Conservation (phyloP, 768 basidiomycete genomes). For the Boletus vermiculosoides region DNA sequence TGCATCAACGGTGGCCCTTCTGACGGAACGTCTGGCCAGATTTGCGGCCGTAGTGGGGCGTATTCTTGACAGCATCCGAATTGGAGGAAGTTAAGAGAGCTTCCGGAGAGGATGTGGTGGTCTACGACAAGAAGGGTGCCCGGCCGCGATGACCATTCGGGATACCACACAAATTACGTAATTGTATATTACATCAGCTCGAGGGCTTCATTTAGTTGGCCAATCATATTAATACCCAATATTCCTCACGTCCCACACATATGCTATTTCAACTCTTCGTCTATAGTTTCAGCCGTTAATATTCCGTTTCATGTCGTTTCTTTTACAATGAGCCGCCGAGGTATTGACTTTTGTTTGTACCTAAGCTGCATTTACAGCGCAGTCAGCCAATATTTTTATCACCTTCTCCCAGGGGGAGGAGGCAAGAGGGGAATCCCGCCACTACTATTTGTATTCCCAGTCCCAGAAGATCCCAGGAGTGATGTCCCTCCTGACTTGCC, state of each 20-base stretch:
- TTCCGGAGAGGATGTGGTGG: constrained; percentile 13
- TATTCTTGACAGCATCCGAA: constrained; percentile 57
- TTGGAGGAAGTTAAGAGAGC: not conserved
- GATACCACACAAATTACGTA: constrained; percentile 17
- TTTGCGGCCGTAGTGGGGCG: constrained; percentile 39
- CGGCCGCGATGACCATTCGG: constrained; percentile 5
- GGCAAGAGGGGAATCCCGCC: constrained; percentile 70
- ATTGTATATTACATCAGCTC: constrained; percentile 18
- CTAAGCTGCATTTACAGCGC: not conserved
- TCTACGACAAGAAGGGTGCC: constrained; percentile 5
- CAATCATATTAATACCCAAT: too few relatives aligned
- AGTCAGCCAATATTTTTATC: constrained; percentile 6
- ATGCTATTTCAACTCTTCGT: too few relatives aligned
- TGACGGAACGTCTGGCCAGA: constrained; percentile 26
- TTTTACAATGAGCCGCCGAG: too few relatives aligned
- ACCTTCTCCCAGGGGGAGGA: constrained; percentile 70
- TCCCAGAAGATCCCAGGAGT: constrained; percentile 38
- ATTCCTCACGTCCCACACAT: too few relatives aligned
- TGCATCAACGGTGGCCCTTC: constrained; percentile 23
- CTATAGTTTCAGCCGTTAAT: not conserved
- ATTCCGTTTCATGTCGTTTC: too few relatives aligned
- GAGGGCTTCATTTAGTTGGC: too few relatives aligned
- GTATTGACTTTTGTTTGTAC: not conserved
- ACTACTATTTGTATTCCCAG: constrained; percentile 25
- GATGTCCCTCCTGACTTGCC: constrained; percentile 37